Evolutionary conservation across 2,329 filamentous ascomycete species (phyloP), one percentile per base, ranked within the genome.

Genomic region (Lasiodiplodia theobromae): DNA sequence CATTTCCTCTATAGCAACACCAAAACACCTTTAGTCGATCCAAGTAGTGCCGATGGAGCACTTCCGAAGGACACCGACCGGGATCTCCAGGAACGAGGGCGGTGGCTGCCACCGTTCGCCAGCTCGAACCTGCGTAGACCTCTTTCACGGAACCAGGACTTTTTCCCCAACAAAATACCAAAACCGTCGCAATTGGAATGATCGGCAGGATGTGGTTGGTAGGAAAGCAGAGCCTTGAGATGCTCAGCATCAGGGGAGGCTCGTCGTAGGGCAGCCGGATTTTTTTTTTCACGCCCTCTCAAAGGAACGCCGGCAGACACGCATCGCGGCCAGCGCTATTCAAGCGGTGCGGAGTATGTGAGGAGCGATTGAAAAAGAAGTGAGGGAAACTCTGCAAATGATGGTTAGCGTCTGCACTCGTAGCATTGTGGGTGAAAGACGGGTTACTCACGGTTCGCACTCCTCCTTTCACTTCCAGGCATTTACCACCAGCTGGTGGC

Each of bases 401-500:
- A 21, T 1, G 1, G n/a, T 47, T 21, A 47, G 44, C 2, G 4
- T 47, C 7, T 47, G 8, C 8, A 5, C 21, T 44, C 3, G 18
- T 1, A 18, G 16, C 12, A 14, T 53, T 34, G 52, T 6, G 8
- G 52, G 37, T 4, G 16, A 23, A 53, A 1, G 51, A 14, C 23
- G 51, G 18, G 51, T 18, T 18, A 34, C 52, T 56, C n/a, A 56
- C 52, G 11, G 10, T 7, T 56, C 52, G 52, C 52, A 11, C 18
- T 28, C 28, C 28, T n/a, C 6, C 28, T 56, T 31, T 14, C 7
- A 12, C 3, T 44, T 16, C 18, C 44, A 47, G 7, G 44, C 44
- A 4, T 38, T 52, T n/a, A 64, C 44, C 44, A 64, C 60, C 60
- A 64, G 28, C n/a, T 51, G 28, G 25, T 16, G 2, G 47, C 25